Evolutionary conservation across 1,284 basidiomycete genomes (phyloP), one percentile per base, ranked within the genome.

Genomic region (Trichosporon coremiiforme): DNA sequence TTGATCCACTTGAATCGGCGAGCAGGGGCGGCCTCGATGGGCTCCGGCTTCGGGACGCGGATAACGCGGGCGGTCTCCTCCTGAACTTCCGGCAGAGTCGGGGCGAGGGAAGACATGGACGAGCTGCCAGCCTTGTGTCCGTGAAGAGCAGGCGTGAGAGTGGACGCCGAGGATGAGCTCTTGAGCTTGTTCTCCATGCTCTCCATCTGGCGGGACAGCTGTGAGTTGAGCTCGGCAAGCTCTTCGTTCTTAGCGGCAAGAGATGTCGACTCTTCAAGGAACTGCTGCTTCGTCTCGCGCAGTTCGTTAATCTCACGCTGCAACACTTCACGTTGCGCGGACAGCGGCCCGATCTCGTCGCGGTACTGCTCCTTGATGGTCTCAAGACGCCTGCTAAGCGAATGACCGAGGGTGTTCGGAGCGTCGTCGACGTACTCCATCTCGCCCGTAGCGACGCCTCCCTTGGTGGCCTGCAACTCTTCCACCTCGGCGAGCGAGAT

Each of bases 181-280:
- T 76, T 70, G 12, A 83, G 66, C 12, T 75, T 71, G 64, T 84
- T 84, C 68, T 84, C 82, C 57, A 83, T 73, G 0, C 83, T 78
- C 69, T 95, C 94, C 75, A 91, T 86, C 68, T 92, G 90, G 50
- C 90, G 89, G 5, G 89, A 84, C 74, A 95, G 91, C 69, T 93
- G 90, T 1, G 90, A 86, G 75, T 92, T 91, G 66, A 96, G 87
- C 79, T 94, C 91, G 5, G 91, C 91, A 12, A 98, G 87, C 80
- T 95, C 92, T 77, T 96, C 94, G 83, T 98, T 98, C 69, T 94
- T 90, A 15, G 90, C 90, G 78, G 94, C 94, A 65, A 99, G 87
- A 22, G 90, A 89, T 0, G 93, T 91, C 0, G 94, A 92, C 85
- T 98, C 95, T 76, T 97, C 95, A 20, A 95, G 84, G 84, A 92